Evolutionary conservation across 2,329 filamentous ascomycete genomes (phyloP).

Genomic region (Fusarium solani-melongenae): DNA sequence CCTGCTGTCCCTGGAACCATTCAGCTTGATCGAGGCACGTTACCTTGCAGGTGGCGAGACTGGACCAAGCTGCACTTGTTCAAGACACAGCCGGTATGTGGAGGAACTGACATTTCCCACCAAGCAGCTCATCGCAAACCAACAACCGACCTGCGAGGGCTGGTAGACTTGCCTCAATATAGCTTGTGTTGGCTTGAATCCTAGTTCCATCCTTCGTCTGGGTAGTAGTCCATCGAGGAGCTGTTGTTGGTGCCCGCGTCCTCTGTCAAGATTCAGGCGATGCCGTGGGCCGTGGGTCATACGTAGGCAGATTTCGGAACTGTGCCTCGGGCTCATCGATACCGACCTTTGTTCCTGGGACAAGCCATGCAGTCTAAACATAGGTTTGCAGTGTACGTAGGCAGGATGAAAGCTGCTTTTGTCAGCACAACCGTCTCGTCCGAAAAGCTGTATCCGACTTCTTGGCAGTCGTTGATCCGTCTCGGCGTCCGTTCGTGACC

Average conservation of each 20-base stretch:
- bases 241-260: neutral
- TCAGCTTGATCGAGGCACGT: slow-evolving; percentile 6
- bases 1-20: slow-evolving; percentile 4
- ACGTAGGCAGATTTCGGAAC: slow-evolving; percentile 3
- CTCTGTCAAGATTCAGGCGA: neutral
- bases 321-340: neutral
- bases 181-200: neutral
- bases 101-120: slow-evolving; percentile 22
- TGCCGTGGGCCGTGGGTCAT: neutral
- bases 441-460: slow-evolving; percentile 18
- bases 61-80: slow-evolving; percentile 8
- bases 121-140: slow-evolving; percentile 15
- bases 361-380: slow-evolving; percentile 1
- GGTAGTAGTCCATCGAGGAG: neutral
- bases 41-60: slow-evolving; percentile 10
- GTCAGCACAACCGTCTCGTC: slow-evolving; percentile 11
- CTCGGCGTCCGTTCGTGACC: slow-evolving; percentile 7
- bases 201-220: neutral
- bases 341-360: slow-evolving; percentile 9
- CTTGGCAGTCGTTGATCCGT: slow-evolving; percentile 28
- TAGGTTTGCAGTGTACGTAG: neutral
- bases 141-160: neutral
- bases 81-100: slow-evolving; percentile 10
- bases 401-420: slow-evolving; percentile 2
- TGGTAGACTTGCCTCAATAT: neutral